Conservation (phyloP, 306 rosid genomes). For the Castanospermum australe region DNA sequence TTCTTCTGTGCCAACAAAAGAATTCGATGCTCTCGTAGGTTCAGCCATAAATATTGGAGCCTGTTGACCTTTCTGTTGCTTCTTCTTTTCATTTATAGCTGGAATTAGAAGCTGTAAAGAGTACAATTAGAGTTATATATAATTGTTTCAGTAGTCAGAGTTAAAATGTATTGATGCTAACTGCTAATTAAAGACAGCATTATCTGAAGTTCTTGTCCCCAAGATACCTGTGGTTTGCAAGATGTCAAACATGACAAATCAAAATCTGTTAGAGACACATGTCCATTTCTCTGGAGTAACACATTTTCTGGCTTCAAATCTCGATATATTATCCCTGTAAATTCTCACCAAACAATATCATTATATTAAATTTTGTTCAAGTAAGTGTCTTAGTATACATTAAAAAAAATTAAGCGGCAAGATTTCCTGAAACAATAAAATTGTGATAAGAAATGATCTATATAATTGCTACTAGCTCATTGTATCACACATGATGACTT, state of each 20-base stretch:
- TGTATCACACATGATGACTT: background rate
- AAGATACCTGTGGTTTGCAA: slow-evolving; percentile 83
- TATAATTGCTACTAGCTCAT: background rate
- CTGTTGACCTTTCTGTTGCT: slow-evolving; percentile 49
- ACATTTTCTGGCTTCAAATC: slow-evolving; percentile 98
- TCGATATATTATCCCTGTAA: slow-evolving; percentile 84
- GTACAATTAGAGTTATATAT: background rate
- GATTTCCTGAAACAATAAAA: background rate
- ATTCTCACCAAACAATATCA: slow-evolving; percentile 16
- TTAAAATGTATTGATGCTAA: background rate
- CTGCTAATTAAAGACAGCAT: background rate
- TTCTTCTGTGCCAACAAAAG: slow-evolving; percentile 98
- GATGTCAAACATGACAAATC: slow-evolving; percentile 93
- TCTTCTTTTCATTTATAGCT: slow-evolving; percentile 60
- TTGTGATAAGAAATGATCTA: background rate
- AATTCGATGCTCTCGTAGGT: slow-evolving; percentile 95
- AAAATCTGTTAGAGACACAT: slow-evolving; percentile 82
- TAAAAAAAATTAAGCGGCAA: background rate
- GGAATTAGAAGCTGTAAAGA: slow-evolving; percentile 74
- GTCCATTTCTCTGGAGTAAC: slow-evolving; percentile 76
- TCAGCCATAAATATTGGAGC: slow-evolving; percentile 87
- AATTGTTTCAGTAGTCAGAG: background rate
- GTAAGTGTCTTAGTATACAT: background rate
- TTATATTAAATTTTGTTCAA: background rate
- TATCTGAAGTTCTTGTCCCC: background rate